Base-by-base conservation (phyloP, 2,329 filamentous ascomycete species). In the Fusarium humuli region DNA sequence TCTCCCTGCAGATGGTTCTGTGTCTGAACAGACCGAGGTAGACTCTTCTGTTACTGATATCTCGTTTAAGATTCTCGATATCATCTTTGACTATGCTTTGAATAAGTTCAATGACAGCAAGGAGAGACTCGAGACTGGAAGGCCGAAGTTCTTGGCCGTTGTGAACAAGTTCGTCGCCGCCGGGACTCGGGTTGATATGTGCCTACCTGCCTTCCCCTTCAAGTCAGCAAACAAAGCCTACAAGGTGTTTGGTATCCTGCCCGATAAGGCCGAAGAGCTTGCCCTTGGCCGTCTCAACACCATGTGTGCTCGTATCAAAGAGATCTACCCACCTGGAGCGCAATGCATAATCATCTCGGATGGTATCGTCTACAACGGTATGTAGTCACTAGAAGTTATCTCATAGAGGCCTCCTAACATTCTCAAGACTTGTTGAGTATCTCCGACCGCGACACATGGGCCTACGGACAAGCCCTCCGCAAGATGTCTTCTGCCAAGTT, bases 311-410 rank as follows among this genome's bases (percentile, higher is more conserved):
- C 60, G 68, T 6, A 77, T 79, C n/a, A 27, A 58, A 1, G 57
- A 77, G 4, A 40, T 77, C 3, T 79, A 79, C n/a, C 8, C 44
- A 0, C 76, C 77, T 7, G 77, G 77, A 3, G 77, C 77, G 2
- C 44, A 67, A 13, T 60, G 75, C 3, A 81, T 80, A 20, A 86
- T 88, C 40, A 80, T 85, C 12, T 87, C 85, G 0, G 85, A 87
- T 69, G 86, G 86, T 0, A 77, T 87, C 18, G 82, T 84, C 2
- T 88, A 87, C 46, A 87, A 86, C 61, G 85, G 84, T 85, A 70
- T 27, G 77, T 41, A 8, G 7, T 13, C 6, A 13, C 5, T 22
- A 16, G 3, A 27, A 7, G 8, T 40, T 23, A 14, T 16, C 5
- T 6, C 12, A 16, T 7, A 23, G 25, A 27, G 25, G 6, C 20